Evolutionary conservation across 2,329 filamentous ascomycete genomes (phyloP), one percentile per base, ranked within the genome.

Genomic region (Chrysosporium queenslandicum): DNA sequence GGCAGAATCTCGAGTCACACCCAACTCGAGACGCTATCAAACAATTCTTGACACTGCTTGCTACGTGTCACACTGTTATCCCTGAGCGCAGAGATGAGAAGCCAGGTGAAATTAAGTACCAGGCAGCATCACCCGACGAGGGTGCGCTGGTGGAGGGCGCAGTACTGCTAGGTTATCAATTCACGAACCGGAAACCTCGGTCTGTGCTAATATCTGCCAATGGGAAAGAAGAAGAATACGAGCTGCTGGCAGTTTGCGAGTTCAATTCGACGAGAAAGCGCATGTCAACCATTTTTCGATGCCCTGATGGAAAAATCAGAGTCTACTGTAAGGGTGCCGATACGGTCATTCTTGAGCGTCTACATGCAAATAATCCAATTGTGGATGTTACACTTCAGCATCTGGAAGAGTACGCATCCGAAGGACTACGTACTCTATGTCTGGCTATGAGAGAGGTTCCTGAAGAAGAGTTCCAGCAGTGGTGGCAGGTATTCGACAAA

Each of bases 231-330:
- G 76, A 79, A 40, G 86, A 96, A 66, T 98, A 92, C 66, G 87
- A 96, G 66, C 77, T 98, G 36, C 73, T 98, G 54, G 91, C 91
- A 2, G 90, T 98, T n/a, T 96, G 91, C 67, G 92, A 98, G 68
- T 98, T 98, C 76, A 98, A 98, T 71, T 97, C 92, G 1, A 92
- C 89, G 7, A 79, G 92, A 62, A 98, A 98, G 74, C 79, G 92
- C 59, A 98, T 98, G 92, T 97, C 92, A 6, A 87, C 91, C 20
- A 94, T 98, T 59, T 96, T 94, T 73, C 83, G 94, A 50, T 96
- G 91, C 64, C 92, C 92, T 0, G 91, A 97, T 71, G 92, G 92
- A 57, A 95, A 92, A 72, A 85, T 98, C 55, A 79, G 92, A 47
- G 83, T 88, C 61, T 98, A 96, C 70, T 91, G 85, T 72, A 98